Evolutionary conservation across 1,139 yeast genomes (phyloP).

Genomic region (Spathaspora jeffriesii): DNA sequence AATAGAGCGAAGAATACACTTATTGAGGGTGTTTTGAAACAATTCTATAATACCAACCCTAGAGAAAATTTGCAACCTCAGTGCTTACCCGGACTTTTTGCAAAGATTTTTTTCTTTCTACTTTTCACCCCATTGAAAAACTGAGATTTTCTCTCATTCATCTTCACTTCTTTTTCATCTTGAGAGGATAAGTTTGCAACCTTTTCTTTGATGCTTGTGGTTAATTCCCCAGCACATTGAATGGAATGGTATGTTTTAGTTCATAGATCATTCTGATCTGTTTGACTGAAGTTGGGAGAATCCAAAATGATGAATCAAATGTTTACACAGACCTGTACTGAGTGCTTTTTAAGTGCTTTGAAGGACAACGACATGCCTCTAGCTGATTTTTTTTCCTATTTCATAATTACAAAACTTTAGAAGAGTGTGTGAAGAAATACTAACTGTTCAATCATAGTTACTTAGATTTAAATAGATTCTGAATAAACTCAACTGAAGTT

Average conservation of each 20-base stretch:
- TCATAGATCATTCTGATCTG: background rate
- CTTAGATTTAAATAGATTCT: background rate
- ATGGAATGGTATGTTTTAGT: background rate
- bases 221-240: background rate
- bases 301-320: conserved; percentile 17
- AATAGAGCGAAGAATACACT: background rate
- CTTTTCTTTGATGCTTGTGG: background rate
- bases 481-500: background rate
- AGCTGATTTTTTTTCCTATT: conserved; percentile 17
- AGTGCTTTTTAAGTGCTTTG: conserved; percentile 23
- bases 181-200: background rate
- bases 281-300: background rate
- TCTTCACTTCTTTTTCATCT: conserved; percentile 1
- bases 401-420: background rate
- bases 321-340: conserved; percentile 66
- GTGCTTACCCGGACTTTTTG: background rate
- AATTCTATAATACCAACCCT: background rate
- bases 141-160: background rate
- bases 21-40: background rate
- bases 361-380: conserved; percentile 43
- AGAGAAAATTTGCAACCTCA: background rate
- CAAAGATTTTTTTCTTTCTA: background rate
- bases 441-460: background rate
- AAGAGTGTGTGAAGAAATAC: background rate
- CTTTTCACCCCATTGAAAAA: background rate